A percentile compares a stretch with the other conserved stretches of the same genome.
Evolutionary conservation across 768 basidiomycete genomes (phyloP).

Genomic region (Aureoboletus auriporus): DNA sequence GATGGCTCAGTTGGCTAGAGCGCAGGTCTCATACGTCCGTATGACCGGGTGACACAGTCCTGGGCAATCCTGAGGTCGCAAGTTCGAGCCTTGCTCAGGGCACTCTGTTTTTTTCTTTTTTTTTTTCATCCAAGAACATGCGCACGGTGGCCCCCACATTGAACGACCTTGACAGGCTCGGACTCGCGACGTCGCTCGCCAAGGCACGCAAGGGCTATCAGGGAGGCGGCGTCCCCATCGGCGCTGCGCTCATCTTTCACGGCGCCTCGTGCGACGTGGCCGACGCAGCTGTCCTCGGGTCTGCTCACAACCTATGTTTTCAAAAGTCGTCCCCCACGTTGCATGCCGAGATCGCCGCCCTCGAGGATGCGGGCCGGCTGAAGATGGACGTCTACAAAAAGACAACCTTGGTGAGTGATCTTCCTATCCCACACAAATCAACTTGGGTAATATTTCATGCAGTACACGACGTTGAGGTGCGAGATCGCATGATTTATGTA

Average conservation of each 20-base stretch:
- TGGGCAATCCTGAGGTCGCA: slow-evolving; percentile 54
- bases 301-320: slow-evolving; percentile 42
- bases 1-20: slow-evolving; percentile 54
- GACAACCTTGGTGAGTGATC: slow-evolving; percentile 44
- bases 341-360: slow-evolving; percentile 47
- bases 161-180: slow-evolving; percentile 25
- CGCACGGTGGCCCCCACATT: neutral
- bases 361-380: slow-evolving; percentile 52
- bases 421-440: neutral
- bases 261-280: slow-evolving; percentile 10
- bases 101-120: slow-evolving; percentile 22
- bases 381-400: slow-evolving; percentile 42
- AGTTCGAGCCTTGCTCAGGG: slow-evolving; percentile 58
- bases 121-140: no score
- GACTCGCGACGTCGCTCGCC: slow-evolving; percentile 29
- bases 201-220: slow-evolving; percentile 45
- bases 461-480: slow-evolving; percentile 39
- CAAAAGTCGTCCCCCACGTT: slow-evolving; percentile 41
- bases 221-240: slow-evolving; percentile 64
- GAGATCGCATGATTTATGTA: slow-evolving; percentile 1
- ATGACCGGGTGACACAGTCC: slow-evolving; percentile 23
- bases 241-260: slow-evolving; percentile 43
- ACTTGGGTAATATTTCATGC: neutral
- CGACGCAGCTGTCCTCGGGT: slow-evolving; percentile 33
- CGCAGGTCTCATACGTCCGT: slow-evolving; percentile 48